These are phyloP conservation scores for Blastomyces emzantsi DNA, from an alignment of 2,329 filamentous ascomycete species.

Conservation along the genomic window DNA sequence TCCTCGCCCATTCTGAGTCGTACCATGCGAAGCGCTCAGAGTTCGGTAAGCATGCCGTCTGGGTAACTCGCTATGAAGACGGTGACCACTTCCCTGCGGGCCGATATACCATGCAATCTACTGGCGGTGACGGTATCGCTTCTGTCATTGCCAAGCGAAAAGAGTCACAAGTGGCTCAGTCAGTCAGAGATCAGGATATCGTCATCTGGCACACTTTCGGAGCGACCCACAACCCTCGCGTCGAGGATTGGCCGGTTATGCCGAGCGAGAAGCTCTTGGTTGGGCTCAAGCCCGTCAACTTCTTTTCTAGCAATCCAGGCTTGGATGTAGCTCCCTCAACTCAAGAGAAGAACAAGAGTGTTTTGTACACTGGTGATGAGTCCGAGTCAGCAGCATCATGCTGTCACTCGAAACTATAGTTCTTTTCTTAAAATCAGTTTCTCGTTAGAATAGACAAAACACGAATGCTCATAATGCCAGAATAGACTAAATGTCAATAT, in stretches of 20 bases:
- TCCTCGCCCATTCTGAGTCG: conserved; percentile 47
- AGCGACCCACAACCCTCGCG: conserved; percentile 38
- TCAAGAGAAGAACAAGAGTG: conserved; percentile 14
- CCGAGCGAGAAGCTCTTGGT: conserved; percentile 34
- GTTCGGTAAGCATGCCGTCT: conserved; percentile 48
- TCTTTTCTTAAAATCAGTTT: background rate
- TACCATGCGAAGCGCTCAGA: conserved; percentile 45
- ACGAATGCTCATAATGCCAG: background rate
- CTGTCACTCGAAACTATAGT: background rate
- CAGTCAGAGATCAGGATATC: conserved; percentile 34
- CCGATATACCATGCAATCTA: conserved; percentile 46
- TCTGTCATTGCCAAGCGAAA: conserved; percentile 33
- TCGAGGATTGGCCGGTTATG: conserved; percentile 40
- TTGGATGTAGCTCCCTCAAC: conserved; percentile 15
- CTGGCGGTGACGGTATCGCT: conserved; percentile 40
- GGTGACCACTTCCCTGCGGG: conserved; percentile 44
- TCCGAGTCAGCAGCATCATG: background rate
- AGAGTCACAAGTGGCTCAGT: conserved; percentile 22
- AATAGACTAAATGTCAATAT: background rate
- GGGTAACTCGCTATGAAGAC: conserved; percentile 46
- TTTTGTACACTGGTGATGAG: background rate
- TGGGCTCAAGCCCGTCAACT: conserved; percentile 24
- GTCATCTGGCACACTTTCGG: conserved; percentile 40
- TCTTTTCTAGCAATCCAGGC: conserved; percentile 22
- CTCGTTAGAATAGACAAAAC: background rate